Conservation (phyloP, 352 stramenopile genomes). For the Pythium insidiosum region DNA sequence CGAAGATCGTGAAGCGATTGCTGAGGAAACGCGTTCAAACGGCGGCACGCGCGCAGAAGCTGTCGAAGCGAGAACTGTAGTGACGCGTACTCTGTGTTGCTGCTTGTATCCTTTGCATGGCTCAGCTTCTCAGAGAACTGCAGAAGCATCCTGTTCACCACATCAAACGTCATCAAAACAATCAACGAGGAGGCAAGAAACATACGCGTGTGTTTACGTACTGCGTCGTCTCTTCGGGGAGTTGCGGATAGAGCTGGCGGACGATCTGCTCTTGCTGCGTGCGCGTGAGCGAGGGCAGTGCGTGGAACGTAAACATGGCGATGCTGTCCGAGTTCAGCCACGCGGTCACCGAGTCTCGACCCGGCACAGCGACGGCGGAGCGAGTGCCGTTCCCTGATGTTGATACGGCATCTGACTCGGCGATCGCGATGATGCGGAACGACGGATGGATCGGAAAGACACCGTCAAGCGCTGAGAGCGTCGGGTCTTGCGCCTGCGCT, state of each 20-base stretch:
- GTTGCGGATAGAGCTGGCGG: conserved; percentile 30
- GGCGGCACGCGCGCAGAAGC: conserved; percentile 51
- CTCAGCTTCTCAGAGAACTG: conserved; percentile 46
- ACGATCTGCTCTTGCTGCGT: conserved; percentile 46
- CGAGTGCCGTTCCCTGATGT: conserved; percentile 21
- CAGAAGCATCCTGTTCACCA: conserved; percentile 31
- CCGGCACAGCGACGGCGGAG: conserved; percentile 14
- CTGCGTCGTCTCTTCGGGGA: conserved; percentile 46
- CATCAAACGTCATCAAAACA: not conserved
- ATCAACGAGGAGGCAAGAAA: not conserved
- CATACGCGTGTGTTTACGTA: conserved; percentile 23
- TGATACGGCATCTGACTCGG: conserved; percentile 38
- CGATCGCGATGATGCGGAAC: conserved; percentile 87
- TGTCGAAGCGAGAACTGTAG: conserved; percentile 61
- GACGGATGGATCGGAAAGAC: conserved; percentile 79
- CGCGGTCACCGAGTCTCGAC: conserved; percentile 35
- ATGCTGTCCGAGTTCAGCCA: conserved; percentile 79
- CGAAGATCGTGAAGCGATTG: conserved; percentile 55
- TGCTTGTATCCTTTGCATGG: conserved; percentile 26
- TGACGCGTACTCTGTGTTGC: conserved; percentile 34
- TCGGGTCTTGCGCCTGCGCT: conserved; percentile 10
- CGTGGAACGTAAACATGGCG: conserved; percentile 72
- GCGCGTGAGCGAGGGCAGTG: conserved; percentile 28
- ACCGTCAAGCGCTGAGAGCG: conserved; percentile 7
- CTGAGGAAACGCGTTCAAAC: conserved; percentile 58